These are phyloP conservation scores for Penicillium subrubescens DNA, from an alignment of 495 filamentous ascomycete species.

Conservation along the genomic window DNA sequence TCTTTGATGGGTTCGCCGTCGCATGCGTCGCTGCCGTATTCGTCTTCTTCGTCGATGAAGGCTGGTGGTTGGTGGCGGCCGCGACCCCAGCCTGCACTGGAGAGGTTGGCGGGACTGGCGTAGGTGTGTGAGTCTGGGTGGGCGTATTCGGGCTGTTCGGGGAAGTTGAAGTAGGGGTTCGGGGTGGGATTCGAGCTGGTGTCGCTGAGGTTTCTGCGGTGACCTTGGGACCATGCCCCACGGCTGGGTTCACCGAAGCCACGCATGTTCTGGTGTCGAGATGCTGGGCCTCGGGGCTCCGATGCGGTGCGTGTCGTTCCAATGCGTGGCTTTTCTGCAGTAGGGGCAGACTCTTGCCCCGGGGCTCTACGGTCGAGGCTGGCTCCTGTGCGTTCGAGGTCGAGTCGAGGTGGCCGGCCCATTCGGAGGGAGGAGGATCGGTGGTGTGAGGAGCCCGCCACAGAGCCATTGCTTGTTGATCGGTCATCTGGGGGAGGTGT, in stretches of 20 bases:
- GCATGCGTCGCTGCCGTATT: conserved; percentile 67
- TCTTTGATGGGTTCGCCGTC: conserved; percentile 64
- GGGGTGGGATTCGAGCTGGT: conserved; percentile 19
- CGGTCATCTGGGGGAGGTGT: conserved; percentile 90
- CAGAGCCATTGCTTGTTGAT: conserved; percentile 38
- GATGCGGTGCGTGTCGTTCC: conserved; percentile 58
- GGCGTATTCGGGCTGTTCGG: background rate
- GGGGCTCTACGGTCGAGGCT: conserved; percentile 29
- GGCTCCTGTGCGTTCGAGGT: conserved; percentile 40
- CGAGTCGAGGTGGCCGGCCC: conserved; percentile 42
- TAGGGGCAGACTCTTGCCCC: conserved; percentile 17
- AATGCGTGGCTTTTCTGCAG: conserved; percentile 45
- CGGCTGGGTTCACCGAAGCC: conserved; percentile 24
- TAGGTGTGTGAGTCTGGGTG: conserved; percentile 53
- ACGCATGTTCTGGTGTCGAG: conserved; percentile 29
- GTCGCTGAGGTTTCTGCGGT: conserved; percentile 40
- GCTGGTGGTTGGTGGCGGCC: conserved; percentile 48
- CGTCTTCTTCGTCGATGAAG: conserved; percentile 74
- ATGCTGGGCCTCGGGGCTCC: conserved; percentile 50
- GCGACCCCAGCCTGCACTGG: conserved; percentile 37
- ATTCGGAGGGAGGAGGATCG: conserved; percentile 35
- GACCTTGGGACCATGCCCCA: conserved; percentile 22
- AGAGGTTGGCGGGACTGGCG: conserved; percentile 28
- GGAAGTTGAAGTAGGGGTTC: background rate
- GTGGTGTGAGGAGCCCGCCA: conserved; percentile 16